phyloP scores from a whole-genome alignment of 1,284 basidiomycete genomes.

The Schizophyllum amplum region DNA sequence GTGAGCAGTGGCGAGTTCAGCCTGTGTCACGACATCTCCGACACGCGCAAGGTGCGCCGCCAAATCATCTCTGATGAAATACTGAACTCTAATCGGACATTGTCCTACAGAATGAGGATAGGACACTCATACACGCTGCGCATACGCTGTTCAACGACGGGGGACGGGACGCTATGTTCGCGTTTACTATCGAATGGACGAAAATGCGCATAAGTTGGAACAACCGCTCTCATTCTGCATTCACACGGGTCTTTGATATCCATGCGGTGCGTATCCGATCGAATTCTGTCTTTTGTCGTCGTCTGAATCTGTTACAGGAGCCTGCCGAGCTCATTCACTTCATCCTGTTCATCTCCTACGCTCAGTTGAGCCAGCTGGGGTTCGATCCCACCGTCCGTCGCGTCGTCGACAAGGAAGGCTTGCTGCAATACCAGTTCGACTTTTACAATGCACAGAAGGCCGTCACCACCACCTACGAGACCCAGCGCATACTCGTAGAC shows the following conservation, averaged over 20 bases:
- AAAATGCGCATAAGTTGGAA: background rate
- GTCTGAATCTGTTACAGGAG: background rate
- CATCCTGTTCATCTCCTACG: background rate
- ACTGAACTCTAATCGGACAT: too few relatives aligned
- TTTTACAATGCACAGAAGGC: background rate
- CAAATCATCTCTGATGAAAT: too few relatives aligned
- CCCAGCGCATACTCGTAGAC: background rate
- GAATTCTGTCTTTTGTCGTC: background rate
- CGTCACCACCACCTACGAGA: background rate
- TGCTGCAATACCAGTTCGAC: background rate
- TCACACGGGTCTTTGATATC: background rate
- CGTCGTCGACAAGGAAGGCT: background rate
- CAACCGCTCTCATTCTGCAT: background rate
- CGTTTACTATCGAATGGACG: background rate
- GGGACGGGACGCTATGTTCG: background rate
- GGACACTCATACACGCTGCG: background rate
- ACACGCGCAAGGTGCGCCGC: too few relatives aligned
- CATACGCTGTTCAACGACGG: background rate
- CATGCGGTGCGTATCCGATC: background rate
- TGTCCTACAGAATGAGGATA: background rate
- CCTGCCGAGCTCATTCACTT: background rate
- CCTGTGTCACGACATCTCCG: too few relatives aligned
- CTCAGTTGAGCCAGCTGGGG: background rate
- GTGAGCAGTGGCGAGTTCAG: too few relatives aligned
- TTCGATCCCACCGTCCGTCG: background rate